Evolutionary conservation across 2,329 filamentous ascomycete species (phyloP).

Genomic region (Ophiocordyceps camponoti-leonardi): DNA sequence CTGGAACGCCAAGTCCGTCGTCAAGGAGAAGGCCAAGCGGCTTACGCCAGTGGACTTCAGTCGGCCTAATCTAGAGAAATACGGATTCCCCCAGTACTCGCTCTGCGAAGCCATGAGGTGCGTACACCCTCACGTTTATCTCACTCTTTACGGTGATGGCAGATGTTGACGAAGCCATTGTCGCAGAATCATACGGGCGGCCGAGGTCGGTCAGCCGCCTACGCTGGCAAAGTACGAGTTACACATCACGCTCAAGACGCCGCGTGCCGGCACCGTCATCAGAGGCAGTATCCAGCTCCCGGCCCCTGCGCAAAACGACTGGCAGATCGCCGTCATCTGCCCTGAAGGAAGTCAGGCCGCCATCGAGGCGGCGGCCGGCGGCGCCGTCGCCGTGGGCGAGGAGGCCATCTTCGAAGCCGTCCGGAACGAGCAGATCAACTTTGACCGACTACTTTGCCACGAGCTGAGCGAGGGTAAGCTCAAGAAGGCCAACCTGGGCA

Average conservation of each 20-base stretch:
- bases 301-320: constrained; percentile 75
- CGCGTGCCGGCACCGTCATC: constrained; percentile 72
- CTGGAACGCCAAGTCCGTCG: constrained; percentile 12
- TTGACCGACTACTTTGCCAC: constrained; percentile 82
- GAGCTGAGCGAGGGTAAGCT: constrained; percentile 59
- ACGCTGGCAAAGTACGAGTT: constrained; percentile 73
- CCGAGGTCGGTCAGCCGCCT: constrained; percentile 72
- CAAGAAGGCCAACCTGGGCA: constrained; percentile 64
- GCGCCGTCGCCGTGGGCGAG: constrained; percentile 72
- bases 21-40: constrained; percentile 29
- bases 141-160: not conserved
- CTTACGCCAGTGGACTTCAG: constrained; percentile 46
- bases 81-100: constrained; percentile 50
- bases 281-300: constrained; percentile 79
- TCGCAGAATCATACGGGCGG: constrained; percentile 68
- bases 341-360: constrained; percentile 63
- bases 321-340: constrained; percentile 80
- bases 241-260: constrained; percentile 63
- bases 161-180: not conserved
- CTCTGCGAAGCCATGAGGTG: constrained; percentile 89
- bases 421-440: constrained; percentile 56
- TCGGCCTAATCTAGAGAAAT: constrained; percentile 47
- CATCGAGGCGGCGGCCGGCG: constrained; percentile 56
- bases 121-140: constrained; percentile 6
- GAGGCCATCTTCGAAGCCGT: constrained; percentile 72